These are phyloP conservation scores for Aspergillus niger DNA, from an alignment of 2,329 filamentous ascomycete genomes.

Conservation along the genomic window DNA sequence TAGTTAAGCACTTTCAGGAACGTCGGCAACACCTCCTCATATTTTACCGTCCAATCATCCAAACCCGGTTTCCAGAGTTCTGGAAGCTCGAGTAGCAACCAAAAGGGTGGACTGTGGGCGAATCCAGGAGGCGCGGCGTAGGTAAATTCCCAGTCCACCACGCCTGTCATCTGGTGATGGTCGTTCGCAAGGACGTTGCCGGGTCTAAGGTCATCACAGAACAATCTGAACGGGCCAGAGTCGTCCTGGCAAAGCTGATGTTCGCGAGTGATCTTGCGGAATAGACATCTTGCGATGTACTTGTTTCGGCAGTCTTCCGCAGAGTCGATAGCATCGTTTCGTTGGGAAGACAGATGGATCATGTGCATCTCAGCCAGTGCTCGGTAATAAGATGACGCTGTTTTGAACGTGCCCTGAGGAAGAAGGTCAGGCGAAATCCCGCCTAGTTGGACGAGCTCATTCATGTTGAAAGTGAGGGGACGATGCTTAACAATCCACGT, in stretches of 20 bases:
- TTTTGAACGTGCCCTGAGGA: slow-evolving; percentile 19
- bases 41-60: background rate
- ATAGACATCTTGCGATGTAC: background rate
- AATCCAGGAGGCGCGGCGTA: slow-evolving; percentile 24
- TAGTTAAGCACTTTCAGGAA: background rate
- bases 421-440: slow-evolving; percentile 34
- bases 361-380: slow-evolving; percentile 6
- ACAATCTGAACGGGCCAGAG: slow-evolving; percentile 24
- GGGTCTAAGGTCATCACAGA: slow-evolving; percentile 30
- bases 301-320: slow-evolving; percentile 4
- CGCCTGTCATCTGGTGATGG: slow-evolving; percentile 20
- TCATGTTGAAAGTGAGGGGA: slow-evolving; percentile 48
- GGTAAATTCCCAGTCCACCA: slow-evolving; percentile 34
- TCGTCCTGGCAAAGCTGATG: background rate
- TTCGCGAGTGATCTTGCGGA: slow-evolving; percentile 1
- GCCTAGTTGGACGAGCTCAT: slow-evolving; percentile 38
- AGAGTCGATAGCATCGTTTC: background rate
- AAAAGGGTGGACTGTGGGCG: slow-evolving; percentile 14
- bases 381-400: background rate
- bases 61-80: background rate
- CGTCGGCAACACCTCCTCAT: background rate
- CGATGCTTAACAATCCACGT: slow-evolving; percentile 35
- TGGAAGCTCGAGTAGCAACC: slow-evolving; percentile 6
- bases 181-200: slow-evolving; percentile 29
- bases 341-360: background rate